Percentiles rank a stretch among this genome's conserved stretches.
phyloP scores from a whole-genome alignment of 345 rosid species.

The Boechera retrofracta region DNA sequence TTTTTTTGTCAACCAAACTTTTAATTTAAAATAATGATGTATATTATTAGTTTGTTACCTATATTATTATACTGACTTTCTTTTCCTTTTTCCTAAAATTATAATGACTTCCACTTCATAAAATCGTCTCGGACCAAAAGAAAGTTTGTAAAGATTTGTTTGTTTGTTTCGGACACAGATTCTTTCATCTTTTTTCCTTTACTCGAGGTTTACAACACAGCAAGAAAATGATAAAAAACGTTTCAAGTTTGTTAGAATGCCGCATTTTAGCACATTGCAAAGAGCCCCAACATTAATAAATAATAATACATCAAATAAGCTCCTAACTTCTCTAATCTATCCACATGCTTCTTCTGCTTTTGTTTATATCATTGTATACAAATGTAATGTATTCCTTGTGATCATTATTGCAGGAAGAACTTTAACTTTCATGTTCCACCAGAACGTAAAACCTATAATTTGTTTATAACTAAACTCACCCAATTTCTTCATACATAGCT shows the following conservation, averaged over 20 bases:
- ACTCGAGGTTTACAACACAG: neutral
- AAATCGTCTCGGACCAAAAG: no score
- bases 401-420: slow-evolving; percentile 30
- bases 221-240: neutral
- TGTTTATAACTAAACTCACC: slow-evolving; percentile 19
- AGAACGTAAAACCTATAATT: slow-evolving; percentile 19
- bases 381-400: slow-evolving; percentile 4
- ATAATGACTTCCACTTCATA: no score
- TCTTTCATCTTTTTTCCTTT: no score
- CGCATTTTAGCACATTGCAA: neutral
- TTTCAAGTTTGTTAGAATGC: neutral
- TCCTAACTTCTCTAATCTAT: slow-evolving; percentile 15
- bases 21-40: no score
- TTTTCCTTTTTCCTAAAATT: no score
- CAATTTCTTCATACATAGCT: slow-evolving; percentile 14
- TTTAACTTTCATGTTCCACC: slow-evolving; percentile 20
- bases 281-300: neutral
- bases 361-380: neutral
- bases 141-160: no score
- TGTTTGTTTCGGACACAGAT: no score
- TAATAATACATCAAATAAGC: slow-evolving; percentile 5
- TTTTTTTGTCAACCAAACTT: no score
- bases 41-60: no score
- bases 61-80: no score
- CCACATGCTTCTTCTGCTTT: slow-evolving; percentile 18